These are phyloP conservation scores for Candida ovalis DNA, from an alignment of 805 yeast genomes.

Conservation along the genomic window DNA sequence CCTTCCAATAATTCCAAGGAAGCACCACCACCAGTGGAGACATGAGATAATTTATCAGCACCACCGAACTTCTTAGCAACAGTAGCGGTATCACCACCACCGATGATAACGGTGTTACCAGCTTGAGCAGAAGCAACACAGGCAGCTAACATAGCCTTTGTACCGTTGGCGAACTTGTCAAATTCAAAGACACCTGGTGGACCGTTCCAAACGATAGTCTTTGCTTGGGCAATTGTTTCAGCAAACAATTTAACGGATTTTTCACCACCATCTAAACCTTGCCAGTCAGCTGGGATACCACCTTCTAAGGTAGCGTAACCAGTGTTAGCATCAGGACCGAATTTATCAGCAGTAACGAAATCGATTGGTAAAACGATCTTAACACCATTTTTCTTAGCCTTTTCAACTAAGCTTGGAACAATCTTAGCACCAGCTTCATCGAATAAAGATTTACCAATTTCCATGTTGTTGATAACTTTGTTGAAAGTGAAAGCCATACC, in stretches of 20 bases:
- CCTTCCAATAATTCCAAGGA: conserved; percentile 98
- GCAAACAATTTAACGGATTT: conserved; percentile 77
- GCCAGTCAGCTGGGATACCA: conserved; percentile 94
- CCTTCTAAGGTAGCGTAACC: conserved; percentile 81
- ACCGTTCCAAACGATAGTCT: conserved; percentile 99
- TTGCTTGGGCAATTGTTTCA: conserved; percentile 82
- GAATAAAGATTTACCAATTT: conserved; percentile 88
- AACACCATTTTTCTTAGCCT: conserved; percentile 95
- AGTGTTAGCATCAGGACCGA: conserved; percentile 85
- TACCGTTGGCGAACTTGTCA: conserved; percentile 86
- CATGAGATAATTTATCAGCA: conserved; percentile 94
- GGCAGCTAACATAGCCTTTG: conserved; percentile 85
- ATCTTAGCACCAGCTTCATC: conserved; percentile 95
- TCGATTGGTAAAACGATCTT: conserved; percentile 93
- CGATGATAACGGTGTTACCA: conserved; percentile 94
- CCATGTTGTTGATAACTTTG: conserved; percentile 81
- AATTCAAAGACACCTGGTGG: conserved; percentile 99
- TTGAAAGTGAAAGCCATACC: conserved; percentile 99
- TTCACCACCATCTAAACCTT: conserved; percentile 96
- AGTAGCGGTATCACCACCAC: conserved; percentile 99
- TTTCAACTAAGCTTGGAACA: conserved; percentile 86
- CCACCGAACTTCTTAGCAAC: conserved; percentile 98
- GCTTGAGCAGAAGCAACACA: conserved; percentile 79
- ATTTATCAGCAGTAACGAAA: conserved; percentile 92
- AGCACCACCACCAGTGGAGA: conserved; percentile 99